Conservation (phyloP, 768 basidiomycete genomes). For the Phylloporus arenicola region DNA sequence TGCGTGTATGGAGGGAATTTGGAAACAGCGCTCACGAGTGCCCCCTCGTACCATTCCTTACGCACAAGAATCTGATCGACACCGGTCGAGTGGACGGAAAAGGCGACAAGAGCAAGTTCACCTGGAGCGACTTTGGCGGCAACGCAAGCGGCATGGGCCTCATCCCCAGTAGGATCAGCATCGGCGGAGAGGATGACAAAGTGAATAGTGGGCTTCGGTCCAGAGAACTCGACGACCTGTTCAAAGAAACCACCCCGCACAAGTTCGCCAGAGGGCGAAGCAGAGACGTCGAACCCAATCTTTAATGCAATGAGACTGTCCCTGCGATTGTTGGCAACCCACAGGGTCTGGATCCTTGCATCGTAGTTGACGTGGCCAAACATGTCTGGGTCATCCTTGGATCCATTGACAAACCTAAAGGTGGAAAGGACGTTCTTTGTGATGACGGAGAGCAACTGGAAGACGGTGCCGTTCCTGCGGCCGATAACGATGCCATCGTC, state of each 20-base stretch:
- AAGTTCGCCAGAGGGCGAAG: constrained; percentile 57
- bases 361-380: constrained; percentile 87
- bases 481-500: constrained; percentile 84
- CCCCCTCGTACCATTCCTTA: constrained; percentile 80
- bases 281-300: constrained; percentile 58
- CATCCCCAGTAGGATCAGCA: constrained; percentile 75
- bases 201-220: constrained; percentile 82
- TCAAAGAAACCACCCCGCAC: constrained; percentile 64
- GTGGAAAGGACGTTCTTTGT: constrained; percentile 71
- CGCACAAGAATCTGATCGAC: constrained; percentile 85
- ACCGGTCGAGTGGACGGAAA: constrained; percentile 85
- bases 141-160: constrained; percentile 77
- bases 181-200: constrained; percentile 85
- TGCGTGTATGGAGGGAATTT: constrained; percentile 55
- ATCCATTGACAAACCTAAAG: constrained; percentile 68
- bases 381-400: constrained; percentile 74
- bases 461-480: constrained; percentile 76
- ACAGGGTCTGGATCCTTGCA: constrained; percentile 76
- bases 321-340: constrained; percentile 82
- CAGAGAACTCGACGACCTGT: constrained; percentile 77
- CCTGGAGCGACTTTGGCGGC: constrained; percentile 75
- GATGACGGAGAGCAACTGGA: constrained; percentile 76
- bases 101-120: constrained; percentile 77
- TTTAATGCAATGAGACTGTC: constrained; percentile 81
- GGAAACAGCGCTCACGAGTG: constrained; percentile 46